Evolutionary conservation across 2,329 filamentous ascomycete genomes (phyloP), one percentile per base, ranked within the genome.

Genomic region (Fusarium chuoi): DNA sequence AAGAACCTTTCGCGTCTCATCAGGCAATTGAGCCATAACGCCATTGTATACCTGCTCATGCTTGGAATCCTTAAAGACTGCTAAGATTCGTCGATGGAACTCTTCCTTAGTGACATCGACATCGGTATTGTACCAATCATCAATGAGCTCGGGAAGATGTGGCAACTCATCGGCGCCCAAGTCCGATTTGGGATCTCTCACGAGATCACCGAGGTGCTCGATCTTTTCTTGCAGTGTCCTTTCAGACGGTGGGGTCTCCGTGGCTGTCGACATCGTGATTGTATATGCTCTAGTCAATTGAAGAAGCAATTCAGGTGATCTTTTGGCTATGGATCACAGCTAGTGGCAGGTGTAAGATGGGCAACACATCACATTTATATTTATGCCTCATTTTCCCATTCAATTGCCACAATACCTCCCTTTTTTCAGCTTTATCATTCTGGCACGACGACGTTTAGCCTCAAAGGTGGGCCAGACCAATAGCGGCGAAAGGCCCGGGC

Each of bases 401-500:
- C 14, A 17, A 17, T 30, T 8, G 7, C 2, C 4, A 48, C 5
- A 9, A 30, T 17, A 4, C 0, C 45, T 33, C 11, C 13, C 10
- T 49, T 33, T 33, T 33, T 49, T 49, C 46, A 49, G 28, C 46
- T 49, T 49, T 2, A 9, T n/a, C 3, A 18, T 10, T 33, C 22
- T n/a, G 11, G 11, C 11, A 10, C 11, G 33, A n/a, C 28, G 7
- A 49, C 15, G 15, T 12, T 33, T n/a, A 33, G 28, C 15, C 28
- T 4, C 28, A 49, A 33, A 33, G 14, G 28, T 33, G 28, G 46
- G 22, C 28, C 28, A 49, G 5, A 18, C 33, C 46, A 12, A 49
- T 49, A 49, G 46, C 46, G 46, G 46, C 46, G 28, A 49, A 49
- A 49, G 28, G 46, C 46, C 46, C 28, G 28, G 46, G 46, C 46